These are phyloP conservation scores for Canavalia ensiformis DNA, from an alignment of 306 rosid species.

Conservation along the genomic window DNA sequence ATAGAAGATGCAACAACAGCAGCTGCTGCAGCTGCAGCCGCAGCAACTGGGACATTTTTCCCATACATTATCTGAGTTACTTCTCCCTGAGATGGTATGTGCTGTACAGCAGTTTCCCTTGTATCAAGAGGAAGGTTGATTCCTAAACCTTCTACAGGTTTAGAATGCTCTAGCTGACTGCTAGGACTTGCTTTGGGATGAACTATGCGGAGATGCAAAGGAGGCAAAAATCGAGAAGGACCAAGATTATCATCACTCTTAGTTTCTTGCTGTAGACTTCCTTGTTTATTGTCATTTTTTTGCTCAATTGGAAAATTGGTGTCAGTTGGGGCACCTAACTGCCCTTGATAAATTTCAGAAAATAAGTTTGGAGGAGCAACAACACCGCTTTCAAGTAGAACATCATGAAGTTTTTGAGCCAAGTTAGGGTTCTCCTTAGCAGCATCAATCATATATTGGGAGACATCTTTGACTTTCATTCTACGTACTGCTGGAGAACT, in stretches of 20 bases:
- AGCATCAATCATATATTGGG: constrained; percentile 97
- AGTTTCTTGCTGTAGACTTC: constrained; percentile 52
- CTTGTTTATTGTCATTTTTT: constrained; percentile 58
- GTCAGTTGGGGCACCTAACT: constrained; percentile 61
- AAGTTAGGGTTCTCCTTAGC: constrained; percentile 93
- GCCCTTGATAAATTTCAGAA: constrained; percentile 77
- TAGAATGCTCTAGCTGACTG: constrained; percentile 61
- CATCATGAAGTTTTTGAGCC: constrained; percentile 97
- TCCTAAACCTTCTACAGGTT: constrained; percentile 74
- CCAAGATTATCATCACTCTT: constrained; percentile 50
- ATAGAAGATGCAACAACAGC: constrained; percentile 98
- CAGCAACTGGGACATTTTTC: constrained; percentile 92
- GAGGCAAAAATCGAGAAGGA: constrained; percentile 72
- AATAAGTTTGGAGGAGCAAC: constrained; percentile 94
- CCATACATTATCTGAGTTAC: constrained; percentile 66
- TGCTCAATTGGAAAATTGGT: constrained; percentile 56
- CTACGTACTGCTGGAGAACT: constrained; percentile 90
- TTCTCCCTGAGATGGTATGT: constrained; percentile 59
- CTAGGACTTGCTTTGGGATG: constrained; percentile 67
- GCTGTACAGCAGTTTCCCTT: constrained; percentile 62
- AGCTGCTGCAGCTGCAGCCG: constrained; percentile 96
- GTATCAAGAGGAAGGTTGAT: constrained; percentile 58
- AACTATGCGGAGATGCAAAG: constrained; percentile 66
- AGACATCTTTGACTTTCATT: constrained; percentile 94
- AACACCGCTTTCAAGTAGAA: constrained; percentile 94